These are phyloP conservation scores for Fistulinella staudtii DNA, from an alignment of 1,284 basidiomycete species.

Conservation along the genomic window DNA sequence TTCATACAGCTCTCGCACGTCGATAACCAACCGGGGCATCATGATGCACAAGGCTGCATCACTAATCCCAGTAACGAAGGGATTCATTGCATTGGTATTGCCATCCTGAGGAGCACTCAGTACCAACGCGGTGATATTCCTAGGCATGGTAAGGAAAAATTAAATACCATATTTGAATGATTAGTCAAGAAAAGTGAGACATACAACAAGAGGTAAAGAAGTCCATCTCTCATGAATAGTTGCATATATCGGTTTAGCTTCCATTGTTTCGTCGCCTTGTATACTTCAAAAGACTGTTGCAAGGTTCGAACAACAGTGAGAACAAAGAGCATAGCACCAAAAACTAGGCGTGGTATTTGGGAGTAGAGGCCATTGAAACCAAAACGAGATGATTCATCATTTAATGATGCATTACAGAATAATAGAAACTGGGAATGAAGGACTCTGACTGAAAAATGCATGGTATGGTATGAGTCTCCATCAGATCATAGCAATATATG, in stretches of 20 bases:
- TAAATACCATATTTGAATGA: not conserved
- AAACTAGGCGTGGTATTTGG: not conserved
- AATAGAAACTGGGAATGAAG: too few relatives aligned
- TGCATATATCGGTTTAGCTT: constrained; percentile 2
- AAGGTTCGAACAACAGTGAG: not conserved
- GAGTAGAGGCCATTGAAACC: not conserved
- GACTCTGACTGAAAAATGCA: too few relatives aligned
- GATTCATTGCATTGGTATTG: not conserved
- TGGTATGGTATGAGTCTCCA: not conserved
- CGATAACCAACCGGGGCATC: not conserved
- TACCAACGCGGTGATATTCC: not conserved
- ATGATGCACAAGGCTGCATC: not conserved
- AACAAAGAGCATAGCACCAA: not conserved
- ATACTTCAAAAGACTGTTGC: not conserved
- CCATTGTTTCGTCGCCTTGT: constrained; percentile 1
- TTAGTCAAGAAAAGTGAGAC: not conserved
- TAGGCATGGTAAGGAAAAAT: not conserved
- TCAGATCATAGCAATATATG: not conserved
- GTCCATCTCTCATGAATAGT: constrained; percentile 1
- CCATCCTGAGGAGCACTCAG: not conserved
- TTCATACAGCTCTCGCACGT: not conserved
- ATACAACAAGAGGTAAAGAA: constrained; percentile 8
- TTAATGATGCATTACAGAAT: not conserved
- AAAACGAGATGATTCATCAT: not conserved
- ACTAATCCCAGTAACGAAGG: not conserved